Percentiles rank a stretch among this genome's conserved stretches.
Evolutionary conservation across 805 yeast genomes (phyloP).

Genomic region (Metschnikowia rubicola): DNA sequence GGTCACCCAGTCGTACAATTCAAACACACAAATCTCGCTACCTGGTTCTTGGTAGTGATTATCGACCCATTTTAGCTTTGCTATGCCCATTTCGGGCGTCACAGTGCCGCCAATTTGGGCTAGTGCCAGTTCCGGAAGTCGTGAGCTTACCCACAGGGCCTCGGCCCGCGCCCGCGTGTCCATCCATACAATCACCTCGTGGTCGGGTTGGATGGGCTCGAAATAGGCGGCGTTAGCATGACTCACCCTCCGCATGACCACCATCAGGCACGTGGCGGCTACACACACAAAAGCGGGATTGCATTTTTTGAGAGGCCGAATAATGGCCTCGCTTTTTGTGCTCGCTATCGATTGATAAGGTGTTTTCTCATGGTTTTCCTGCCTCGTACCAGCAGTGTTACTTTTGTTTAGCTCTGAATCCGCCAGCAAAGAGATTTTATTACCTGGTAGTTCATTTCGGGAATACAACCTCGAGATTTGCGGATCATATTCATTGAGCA

Average conservation of each 20-base stretch:
- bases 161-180: constrained; percentile 44
- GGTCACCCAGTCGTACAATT: constrained; percentile 48
- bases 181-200: constrained; percentile 59
- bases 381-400: neutral
- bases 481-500: constrained; percentile 6
- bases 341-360: too few species aligned
- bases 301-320: too few species aligned
- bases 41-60: constrained; percentile 18
- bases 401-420: too few species aligned
- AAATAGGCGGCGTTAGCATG: constrained; percentile 22
- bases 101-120: constrained; percentile 41
- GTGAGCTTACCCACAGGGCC: constrained; percentile 26
- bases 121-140: constrained; percentile 18
- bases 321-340: too few species aligned
- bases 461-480: neutral
- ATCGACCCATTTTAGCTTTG: constrained; percentile 44
- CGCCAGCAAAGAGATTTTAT: too few species aligned
- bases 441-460: too few species aligned
- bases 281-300: constrained; percentile 23
- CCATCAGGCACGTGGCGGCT: constrained; percentile 61
- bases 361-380: neutral
- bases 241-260: constrained; percentile 31
- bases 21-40: constrained; percentile 36
- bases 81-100: constrained; percentile 57
- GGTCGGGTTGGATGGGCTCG: constrained; percentile 25